Percentiles rank a stretch among this genome's conserved stretches.
Conservation (phyloP, 1,284 basidiomycete genomes). For the Ustilago bromivora region DNA sequence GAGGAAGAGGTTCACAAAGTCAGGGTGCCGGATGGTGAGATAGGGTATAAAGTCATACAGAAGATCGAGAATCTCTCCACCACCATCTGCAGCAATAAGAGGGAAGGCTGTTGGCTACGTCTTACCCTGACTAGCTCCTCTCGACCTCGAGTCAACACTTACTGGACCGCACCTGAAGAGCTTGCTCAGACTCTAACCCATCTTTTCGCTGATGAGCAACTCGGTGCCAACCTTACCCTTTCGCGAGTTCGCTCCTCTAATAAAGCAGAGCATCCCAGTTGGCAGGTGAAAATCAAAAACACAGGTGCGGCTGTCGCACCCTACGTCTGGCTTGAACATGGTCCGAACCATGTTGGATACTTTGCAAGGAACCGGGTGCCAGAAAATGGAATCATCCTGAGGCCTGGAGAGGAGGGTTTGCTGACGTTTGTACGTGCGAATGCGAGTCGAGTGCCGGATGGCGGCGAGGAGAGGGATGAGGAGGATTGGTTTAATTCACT, state of each 20-base stretch:
- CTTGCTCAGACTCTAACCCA: slow-evolving; percentile 8
- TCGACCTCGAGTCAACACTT: neutral
- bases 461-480: neutral
- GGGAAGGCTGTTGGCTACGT: slow-evolving; percentile 14
- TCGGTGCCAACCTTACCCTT: slow-evolving; percentile 6
- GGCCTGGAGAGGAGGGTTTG: slow-evolving; percentile 12
- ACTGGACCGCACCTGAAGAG: slow-evolving; percentile 11
- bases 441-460: neutral
- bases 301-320: slow-evolving; percentile 26
- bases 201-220: neutral
- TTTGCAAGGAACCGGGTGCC: slow-evolving; percentile 67
- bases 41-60: slow-evolving; percentile 3
- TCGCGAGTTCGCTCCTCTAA: neutral
- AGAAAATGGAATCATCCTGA: slow-evolving; percentile 30
- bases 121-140: slow-evolving; percentile 4
- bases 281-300: slow-evolving; percentile 14
- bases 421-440: slow-evolving; percentile 12
- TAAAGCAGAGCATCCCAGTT: neutral
- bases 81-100: neutral
- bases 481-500: neutral
- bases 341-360: slow-evolving; percentile 74
- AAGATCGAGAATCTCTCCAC: neutral
- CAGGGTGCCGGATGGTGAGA: neutral
- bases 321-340: slow-evolving; percentile 76
- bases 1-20: neutral